These are phyloP conservation scores for Talaromyces rugulosus DNA, from an alignment of 2,329 filamentous ascomycete genomes.

Conservation along the genomic window DNA sequence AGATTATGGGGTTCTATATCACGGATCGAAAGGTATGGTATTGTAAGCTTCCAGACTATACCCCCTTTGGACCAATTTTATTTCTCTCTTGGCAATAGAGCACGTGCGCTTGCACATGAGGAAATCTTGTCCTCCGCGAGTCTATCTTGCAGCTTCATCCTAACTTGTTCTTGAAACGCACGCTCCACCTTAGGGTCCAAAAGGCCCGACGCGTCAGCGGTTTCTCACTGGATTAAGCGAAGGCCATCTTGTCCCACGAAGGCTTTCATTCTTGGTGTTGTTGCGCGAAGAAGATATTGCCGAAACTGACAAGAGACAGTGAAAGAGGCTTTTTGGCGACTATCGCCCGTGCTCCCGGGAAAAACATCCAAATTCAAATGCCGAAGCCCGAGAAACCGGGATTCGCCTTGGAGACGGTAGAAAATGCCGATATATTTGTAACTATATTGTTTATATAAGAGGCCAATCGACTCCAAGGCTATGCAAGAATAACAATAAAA, in stretches of 20 bases:
- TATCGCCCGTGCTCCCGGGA: constrained; percentile 67
- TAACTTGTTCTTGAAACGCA: not conserved
- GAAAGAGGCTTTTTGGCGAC: constrained; percentile 78
- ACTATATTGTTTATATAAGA: not conserved
- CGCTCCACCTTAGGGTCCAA: not conserved
- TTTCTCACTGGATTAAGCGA: not conserved
- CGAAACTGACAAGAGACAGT: constrained; percentile 68
- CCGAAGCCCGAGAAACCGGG: constrained; percentile 76
- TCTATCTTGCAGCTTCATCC: not conserved
- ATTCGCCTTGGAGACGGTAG: constrained; percentile 43
- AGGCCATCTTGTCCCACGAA: constrained; percentile 33
- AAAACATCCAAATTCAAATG: constrained; percentile 73
- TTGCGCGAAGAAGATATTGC: constrained; percentile 70
- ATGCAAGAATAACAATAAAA: constrained; percentile 7
- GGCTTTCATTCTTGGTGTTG: constrained; percentile 40
- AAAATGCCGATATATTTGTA: constrained; percentile 3
- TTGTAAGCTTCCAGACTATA: not conserved
- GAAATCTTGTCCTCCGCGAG: not conserved
- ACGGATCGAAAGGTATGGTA: not conserved
- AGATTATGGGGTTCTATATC: not conserved
- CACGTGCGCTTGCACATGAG: not conserved
- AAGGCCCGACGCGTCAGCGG: not conserved
- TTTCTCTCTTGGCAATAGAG: not conserved
- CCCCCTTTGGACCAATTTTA: no score
- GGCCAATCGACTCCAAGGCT: constrained; percentile 9